Base-by-base conservation (phyloP, 176 grass and related monocot species). In the Secale cereale region DNA sequence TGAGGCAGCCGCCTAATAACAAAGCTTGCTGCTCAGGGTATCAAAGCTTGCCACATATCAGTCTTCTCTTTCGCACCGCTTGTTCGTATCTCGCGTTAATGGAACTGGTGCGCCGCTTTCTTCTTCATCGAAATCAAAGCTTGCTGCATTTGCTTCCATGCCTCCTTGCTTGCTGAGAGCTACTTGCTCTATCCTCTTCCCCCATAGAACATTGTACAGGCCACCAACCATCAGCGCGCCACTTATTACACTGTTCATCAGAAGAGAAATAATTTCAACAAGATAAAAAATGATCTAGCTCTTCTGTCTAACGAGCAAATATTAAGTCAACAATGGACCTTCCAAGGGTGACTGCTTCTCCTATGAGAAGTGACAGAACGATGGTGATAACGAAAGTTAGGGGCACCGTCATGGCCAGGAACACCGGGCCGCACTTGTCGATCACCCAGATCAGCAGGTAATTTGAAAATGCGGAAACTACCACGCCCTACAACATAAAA, bases 181-280 rank as follows among this genome's bases (percentile, higher is more conserved):
- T 30, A 13, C 13, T 48, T 88, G 70, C 65, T 92, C 87, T 39
- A 89, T 89, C 10, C 76, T 90, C 66, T 92, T 87, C 8, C 77
- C 84, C 77, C 70, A 87, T 12, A 90, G 66, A 73, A 92, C 81
- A 73, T 54, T 92, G 65, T 92, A 90, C 39, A 92, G 77, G 40
- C 91, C 56, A 5, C 35, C 85, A 82, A 92, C 81, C 81, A 92
- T 84, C n/a, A 92, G 68, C 15, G 50, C 28, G 45, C 91, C 85
- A 31, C 87, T 89, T 31, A 90, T 78, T 63, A 89, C 17, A 65
- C 87, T 90, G 72, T n/a, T 65, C 13, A 72, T 43, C 65, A 78
- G 23, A 20, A 40, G 27, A 46, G 20, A 81, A n/a, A 29, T 22
- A n/a, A 29, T 22, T 56, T 57, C 19, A 79, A 36, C 14, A 35